Percentiles rank a stretch among this genome's conserved stretches.
Evolutionary conservation across 306 rosid genomes (phyloP).

Genomic region (Prunus armeniaca): DNA sequence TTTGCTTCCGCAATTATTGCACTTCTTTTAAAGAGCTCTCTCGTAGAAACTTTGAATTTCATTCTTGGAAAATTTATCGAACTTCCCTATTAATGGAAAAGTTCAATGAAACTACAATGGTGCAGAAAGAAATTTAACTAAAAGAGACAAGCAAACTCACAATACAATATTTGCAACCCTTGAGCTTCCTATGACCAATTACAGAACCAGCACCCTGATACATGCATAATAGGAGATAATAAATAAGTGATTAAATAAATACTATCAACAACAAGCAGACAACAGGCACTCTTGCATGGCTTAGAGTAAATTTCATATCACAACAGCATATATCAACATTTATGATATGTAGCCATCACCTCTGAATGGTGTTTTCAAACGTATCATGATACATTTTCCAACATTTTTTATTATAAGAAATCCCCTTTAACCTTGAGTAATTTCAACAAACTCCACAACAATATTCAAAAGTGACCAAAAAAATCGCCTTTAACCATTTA

Average conservation of each 20-base stretch:
- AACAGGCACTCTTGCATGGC: slow-evolving; percentile 2
- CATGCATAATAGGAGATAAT: slow-evolving; percentile 26
- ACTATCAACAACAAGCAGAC: slow-evolving; percentile 24
- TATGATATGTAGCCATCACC: background rate
- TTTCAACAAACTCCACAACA: background rate
- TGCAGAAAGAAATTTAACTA: background rate
- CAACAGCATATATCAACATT: background rate
- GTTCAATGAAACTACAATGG: slow-evolving; percentile 17
- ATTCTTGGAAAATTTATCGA: slow-evolving; percentile 53
- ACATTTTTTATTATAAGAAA: background rate
- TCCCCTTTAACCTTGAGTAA: background rate
- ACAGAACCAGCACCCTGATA: slow-evolving; percentile 50
- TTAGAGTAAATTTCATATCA: background rate
- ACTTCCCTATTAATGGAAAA: slow-evolving; percentile 51
- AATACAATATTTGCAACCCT: slow-evolving; percentile 71
- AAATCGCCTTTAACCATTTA: background rate
- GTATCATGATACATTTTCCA: background rate
- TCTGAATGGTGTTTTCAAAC: background rate
- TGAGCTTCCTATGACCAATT: slow-evolving; percentile 27
- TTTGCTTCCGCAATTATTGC: slow-evolving; percentile 63
- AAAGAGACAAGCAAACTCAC: slow-evolving; percentile 54
- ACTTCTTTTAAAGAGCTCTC: slow-evolving; percentile 59
- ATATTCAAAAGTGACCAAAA: background rate
- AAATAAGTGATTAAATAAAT: background rate
- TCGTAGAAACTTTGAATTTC: slow-evolving; percentile 75